phyloP scores from a whole-genome alignment of 2,329 filamentous ascomycete species.

The Colletotrichum ledebouriae region DNA sequence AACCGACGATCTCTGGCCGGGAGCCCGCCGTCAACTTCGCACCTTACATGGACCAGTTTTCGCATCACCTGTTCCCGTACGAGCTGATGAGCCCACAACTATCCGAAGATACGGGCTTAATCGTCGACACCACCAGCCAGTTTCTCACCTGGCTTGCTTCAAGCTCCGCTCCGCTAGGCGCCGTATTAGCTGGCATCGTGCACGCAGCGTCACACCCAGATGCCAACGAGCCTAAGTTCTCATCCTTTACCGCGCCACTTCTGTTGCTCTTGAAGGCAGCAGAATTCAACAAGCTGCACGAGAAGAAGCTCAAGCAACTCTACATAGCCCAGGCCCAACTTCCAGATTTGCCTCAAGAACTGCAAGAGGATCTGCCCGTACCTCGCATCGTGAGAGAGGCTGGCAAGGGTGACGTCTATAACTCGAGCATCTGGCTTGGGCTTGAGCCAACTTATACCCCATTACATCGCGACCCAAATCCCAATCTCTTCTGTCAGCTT shows the following conservation, averaged over 20 bases:
- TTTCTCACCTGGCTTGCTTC: conserved; percentile 42
- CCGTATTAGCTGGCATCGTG: conserved; percentile 50
- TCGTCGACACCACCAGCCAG: conserved; percentile 20
- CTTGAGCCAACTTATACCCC: conserved; percentile 89
- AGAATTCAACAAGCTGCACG: conserved; percentile 58
- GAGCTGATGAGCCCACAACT: conserved; percentile 47
- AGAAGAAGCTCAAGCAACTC: conserved; percentile 57
- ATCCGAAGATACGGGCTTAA: conserved; percentile 23
- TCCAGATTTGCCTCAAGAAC: conserved; percentile 71
- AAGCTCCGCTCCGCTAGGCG: conserved; percentile 46
- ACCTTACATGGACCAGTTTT: conserved; percentile 44
- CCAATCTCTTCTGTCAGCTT: conserved; percentile 91
- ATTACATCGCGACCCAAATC: conserved; percentile 92
- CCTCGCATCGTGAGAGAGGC: conserved; percentile 73
- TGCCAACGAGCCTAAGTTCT: conserved; percentile 58
- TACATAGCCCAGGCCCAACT: conserved; percentile 91
- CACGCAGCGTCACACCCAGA: conserved; percentile 45
- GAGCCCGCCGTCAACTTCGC: background rate
- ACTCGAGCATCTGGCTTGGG: conserved; percentile 89
- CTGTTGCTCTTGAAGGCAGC: conserved; percentile 72
- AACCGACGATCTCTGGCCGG: background rate
- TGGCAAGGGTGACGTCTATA: conserved; percentile 88
- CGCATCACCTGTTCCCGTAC: conserved; percentile 46
- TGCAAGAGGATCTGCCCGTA: conserved; percentile 76
- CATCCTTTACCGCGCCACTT: conserved; percentile 72